Evolutionary conservation across 2,329 filamentous ascomycete species (phyloP).

Genomic region (Trichothecium roseum): DNA sequence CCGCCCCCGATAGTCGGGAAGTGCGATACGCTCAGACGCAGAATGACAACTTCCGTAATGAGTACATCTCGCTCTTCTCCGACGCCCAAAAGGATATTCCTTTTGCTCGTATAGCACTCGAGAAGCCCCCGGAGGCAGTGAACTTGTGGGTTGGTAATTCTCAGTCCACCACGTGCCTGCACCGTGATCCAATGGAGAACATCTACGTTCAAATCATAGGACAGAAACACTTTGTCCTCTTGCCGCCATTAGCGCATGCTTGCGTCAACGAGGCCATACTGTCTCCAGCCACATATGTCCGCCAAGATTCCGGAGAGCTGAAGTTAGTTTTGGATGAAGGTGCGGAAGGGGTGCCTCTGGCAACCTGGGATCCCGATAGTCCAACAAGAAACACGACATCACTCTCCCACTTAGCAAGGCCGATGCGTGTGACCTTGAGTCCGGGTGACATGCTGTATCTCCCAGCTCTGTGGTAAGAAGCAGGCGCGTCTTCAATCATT

Average conservation of each 20-base stretch:
- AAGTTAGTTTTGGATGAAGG: conserved; percentile 22
- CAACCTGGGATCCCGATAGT: conserved; percentile 63
- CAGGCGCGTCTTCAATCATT: too few relatives aligned
- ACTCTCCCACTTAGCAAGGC: conserved; percentile 49
- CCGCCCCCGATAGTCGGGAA: conserved; percentile 21
- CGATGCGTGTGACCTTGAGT: conserved; percentile 56
- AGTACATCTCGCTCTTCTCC: conserved; percentile 54
- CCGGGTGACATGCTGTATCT: conserved; percentile 76
- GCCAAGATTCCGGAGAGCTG: conserved; percentile 16
- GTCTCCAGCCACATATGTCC: conserved; percentile 46
- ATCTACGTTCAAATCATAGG: conserved; percentile 70
- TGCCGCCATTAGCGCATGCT: conserved; percentile 61
- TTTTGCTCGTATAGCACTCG: conserved; percentile 63
- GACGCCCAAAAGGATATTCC: conserved; percentile 56
- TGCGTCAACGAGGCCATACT: conserved; percentile 57
- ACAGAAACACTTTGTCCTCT: conserved; percentile 61
- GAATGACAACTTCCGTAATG: conserved; percentile 70
- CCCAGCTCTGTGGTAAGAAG: conserved; percentile 62
- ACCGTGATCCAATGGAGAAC: conserved; percentile 81
- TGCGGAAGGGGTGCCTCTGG: conserved; percentile 46
- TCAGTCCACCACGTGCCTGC: conserved; percentile 57
- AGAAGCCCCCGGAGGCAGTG: conserved; percentile 58
- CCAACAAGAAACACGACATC: conserved; percentile 37
- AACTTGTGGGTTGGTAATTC: conserved; percentile 79
- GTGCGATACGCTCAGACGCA: conserved; percentile 70